A percentile compares a stretch with the other conserved stretches of the same genome.
phyloP scores from a whole-genome alignment of 306 rosid species.

The Echinosophora koreensis region DNA sequence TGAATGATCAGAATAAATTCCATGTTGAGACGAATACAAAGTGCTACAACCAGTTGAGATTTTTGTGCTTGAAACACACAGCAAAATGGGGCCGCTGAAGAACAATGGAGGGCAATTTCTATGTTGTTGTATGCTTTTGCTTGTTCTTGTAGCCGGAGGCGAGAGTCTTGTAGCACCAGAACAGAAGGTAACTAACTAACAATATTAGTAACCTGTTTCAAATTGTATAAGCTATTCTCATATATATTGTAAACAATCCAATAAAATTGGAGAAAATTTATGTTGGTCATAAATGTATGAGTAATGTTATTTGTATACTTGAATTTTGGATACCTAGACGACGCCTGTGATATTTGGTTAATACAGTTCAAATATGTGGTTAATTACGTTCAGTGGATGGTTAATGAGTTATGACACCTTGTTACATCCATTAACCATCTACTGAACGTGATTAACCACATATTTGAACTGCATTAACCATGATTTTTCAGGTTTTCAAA shows the following conservation, averaged over 20 bases:
- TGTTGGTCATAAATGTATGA: neutral
- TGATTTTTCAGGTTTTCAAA: too few species aligned
- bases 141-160: conserved; percentile 52
- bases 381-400: too few species aligned
- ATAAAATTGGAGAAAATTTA: neutral
- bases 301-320: too few species aligned
- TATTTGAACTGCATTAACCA: too few species aligned
- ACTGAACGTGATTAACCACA: too few species aligned
- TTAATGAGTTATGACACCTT: too few species aligned
- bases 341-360: too few species aligned
- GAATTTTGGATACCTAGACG: too few species aligned
- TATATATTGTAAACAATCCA: neutral
- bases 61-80: conserved; percentile 26
- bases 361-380: too few species aligned
- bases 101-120: conserved; percentile 30
- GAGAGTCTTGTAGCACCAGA: conserved; percentile 51
- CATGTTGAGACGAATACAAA: neutral
- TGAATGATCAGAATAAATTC: conserved; percentile 40
- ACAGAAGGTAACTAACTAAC: conserved; percentile 57
- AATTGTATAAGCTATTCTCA: neutral
- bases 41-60: neutral
- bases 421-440: too few species aligned
- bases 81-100: conserved; percentile 35
- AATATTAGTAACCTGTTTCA: neutral
- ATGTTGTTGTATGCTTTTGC: conserved; percentile 46